Conservation (phyloP, 2,329 filamentous ascomycete species). For the Fonsecaea pedrosoi region DNA sequence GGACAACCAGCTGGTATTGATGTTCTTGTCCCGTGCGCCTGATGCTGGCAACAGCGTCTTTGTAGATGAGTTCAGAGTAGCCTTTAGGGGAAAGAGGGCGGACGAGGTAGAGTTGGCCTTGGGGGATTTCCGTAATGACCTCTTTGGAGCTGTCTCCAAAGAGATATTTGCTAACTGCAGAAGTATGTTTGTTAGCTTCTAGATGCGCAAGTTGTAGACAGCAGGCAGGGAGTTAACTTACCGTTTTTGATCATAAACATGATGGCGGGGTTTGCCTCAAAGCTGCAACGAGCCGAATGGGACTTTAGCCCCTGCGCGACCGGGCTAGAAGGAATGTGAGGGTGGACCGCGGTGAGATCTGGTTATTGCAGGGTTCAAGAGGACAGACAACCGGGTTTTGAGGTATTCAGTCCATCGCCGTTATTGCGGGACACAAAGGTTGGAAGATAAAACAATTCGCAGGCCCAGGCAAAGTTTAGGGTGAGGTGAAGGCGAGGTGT, state of each 20-base stretch:
- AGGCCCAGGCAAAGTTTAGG: background rate
- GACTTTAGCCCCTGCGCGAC: background rate
- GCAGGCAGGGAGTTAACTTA: constrained; percentile 47
- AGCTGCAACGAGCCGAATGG: background rate
- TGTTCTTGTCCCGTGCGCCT: constrained; percentile 92
- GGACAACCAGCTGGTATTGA: constrained; percentile 95
- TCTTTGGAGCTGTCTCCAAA: constrained; percentile 90
- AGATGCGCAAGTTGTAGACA: constrained; percentile 9
- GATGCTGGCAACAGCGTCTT: constrained; percentile 91
- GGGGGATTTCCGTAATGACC: constrained; percentile 89
- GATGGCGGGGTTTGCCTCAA: constrained; percentile 35
- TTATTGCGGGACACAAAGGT: background rate
- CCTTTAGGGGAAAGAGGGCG: constrained; percentile 94
- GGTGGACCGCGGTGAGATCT: background rate
- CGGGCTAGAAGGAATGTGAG: background rate
- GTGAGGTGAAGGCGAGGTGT: constrained; percentile 13
- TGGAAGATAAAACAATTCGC: constrained; percentile 8
- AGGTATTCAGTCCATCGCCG: background rate
- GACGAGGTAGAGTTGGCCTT: constrained; percentile 96
- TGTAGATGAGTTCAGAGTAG: constrained; percentile 98
- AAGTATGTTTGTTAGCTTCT: constrained; percentile 12
- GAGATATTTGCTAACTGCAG: constrained; percentile 84
- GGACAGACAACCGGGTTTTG: background rate
- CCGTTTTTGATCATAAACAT: constrained; percentile 66
- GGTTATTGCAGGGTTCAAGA: background rate